Evolutionary conservation across 805 yeast genomes (phyloP).

Genomic region (Clavispora carvajalis): DNA sequence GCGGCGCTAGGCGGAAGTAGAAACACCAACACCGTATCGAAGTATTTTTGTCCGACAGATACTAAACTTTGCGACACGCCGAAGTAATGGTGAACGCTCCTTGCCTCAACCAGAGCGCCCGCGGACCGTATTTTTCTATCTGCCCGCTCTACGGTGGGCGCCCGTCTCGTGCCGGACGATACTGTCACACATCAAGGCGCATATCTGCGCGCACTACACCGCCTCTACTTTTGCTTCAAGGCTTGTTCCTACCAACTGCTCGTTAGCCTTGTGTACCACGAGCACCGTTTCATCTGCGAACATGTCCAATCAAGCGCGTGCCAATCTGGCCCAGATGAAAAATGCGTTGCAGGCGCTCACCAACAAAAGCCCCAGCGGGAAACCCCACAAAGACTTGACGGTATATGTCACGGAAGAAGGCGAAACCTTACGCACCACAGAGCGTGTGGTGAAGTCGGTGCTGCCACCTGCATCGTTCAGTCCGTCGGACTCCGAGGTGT

Average conservation of each 20-base stretch:
- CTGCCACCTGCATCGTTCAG: slow-evolving; percentile 58
- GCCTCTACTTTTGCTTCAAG: too few relatives aligned
- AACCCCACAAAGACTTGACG: slow-evolving; percentile 32
- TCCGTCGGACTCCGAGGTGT: slow-evolving; percentile 69
- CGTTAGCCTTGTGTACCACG: too few relatives aligned
- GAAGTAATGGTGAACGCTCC: too few relatives aligned
- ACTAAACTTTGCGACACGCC: too few relatives aligned
- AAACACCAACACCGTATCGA: too few relatives aligned
- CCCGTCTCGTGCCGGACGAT: slow-evolving; percentile 3
- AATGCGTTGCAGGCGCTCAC: slow-evolving; percentile 61
- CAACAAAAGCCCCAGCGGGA: slow-evolving; percentile 28
- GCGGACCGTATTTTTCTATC: too few relatives aligned
- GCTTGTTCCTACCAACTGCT: too few relatives aligned
- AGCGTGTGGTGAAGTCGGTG: slow-evolving; percentile 52
- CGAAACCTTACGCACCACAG: slow-evolving; percentile 47
- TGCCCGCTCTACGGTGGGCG: too few relatives aligned
- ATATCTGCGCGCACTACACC: background rate
- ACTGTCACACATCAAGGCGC: background rate
- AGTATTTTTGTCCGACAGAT: too few relatives aligned
- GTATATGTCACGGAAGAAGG: slow-evolving; percentile 56
- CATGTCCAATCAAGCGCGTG: slow-evolving; percentile 8
- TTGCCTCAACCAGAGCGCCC: too few relatives aligned
- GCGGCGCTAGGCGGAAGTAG: too few relatives aligned
- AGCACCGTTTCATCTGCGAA: background rate
- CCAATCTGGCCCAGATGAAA: slow-evolving; percentile 41